phyloP scores from a whole-genome alignment of 2,329 filamentous ascomycete genomes.

The Fusarium temperatum region DNA sequence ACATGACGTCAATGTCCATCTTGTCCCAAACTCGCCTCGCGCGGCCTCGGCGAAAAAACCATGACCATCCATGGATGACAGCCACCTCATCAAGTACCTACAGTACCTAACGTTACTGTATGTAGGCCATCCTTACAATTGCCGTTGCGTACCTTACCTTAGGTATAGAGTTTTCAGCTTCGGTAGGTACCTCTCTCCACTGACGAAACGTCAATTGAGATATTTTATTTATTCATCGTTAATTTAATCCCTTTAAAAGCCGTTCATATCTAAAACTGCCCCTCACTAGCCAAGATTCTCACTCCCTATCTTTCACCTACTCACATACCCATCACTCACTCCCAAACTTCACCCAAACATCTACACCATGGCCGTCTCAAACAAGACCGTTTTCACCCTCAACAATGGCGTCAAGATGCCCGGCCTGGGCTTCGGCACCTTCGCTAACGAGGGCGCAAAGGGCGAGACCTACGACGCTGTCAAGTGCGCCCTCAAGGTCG shows the following conservation, averaged over 20 bases:
- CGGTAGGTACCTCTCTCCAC: conserved; percentile 7
- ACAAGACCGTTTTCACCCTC: conserved; percentile 53
- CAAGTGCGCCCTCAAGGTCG: conserved; percentile 54
- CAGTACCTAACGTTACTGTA: no score
- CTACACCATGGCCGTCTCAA: conserved; percentile 32
- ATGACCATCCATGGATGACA: background rate
- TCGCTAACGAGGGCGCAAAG: conserved; percentile 67
- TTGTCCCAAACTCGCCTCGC: conserved; percentile 10
- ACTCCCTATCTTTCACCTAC: background rate
- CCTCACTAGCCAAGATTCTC: background rate
- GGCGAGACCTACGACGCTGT: conserved; percentile 45
- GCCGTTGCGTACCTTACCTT: background rate
- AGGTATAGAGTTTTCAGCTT: background rate
- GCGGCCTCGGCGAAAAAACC: conserved; percentile 13
- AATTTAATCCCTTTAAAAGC: conserved; percentile 19
- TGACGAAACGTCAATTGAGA: conserved; percentile 11
- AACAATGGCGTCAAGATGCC: conserved; percentile 67
- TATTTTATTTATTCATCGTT: background rate
- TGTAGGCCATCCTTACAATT: background rate
- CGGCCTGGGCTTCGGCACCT: conserved; percentile 71
- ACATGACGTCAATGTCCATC: conserved; percentile 22
- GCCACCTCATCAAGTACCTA: conserved; percentile 21
- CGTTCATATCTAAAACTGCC: background rate
- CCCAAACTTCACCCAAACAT: conserved; percentile 8
- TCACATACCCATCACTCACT: conserved; percentile 7